phyloP scores from a whole-genome alignment of 768 basidiomycete genomes.

The Scleroderma citrinum region DNA sequence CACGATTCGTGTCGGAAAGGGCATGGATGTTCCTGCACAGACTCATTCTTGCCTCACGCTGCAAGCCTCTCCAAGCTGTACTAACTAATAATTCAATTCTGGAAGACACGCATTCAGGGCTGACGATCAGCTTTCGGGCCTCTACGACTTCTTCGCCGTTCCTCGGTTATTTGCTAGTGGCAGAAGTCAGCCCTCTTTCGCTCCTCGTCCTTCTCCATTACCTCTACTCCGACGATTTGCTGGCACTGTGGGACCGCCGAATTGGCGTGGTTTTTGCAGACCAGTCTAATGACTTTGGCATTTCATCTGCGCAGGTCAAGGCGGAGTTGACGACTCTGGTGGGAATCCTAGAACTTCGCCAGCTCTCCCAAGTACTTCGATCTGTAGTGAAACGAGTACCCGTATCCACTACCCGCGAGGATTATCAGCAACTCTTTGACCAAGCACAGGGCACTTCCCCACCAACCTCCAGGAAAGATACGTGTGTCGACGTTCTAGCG shows the following conservation, averaged over 20 bases:
- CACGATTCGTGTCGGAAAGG: slow-evolving; percentile 40
- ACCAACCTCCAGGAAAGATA: slow-evolving; percentile 1
- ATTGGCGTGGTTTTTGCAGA: slow-evolving; percentile 41
- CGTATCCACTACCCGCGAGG: slow-evolving; percentile 39
- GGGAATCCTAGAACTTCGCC: slow-evolving; percentile 49
- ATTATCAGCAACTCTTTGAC: slow-evolving; percentile 48
- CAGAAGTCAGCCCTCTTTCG: slow-evolving; percentile 57
- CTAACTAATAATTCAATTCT: slow-evolving; percentile 31
- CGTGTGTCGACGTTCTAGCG: slow-evolving; percentile 26
- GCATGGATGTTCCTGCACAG: slow-evolving; percentile 52
- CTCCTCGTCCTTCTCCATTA: slow-evolving; percentile 75
- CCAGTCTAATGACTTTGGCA: slow-evolving; percentile 34
- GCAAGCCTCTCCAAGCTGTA: slow-evolving; percentile 36
- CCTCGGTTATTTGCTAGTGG: slow-evolving; percentile 28
- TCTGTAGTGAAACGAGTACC: slow-evolving; percentile 56
- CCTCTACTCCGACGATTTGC: slow-evolving; percentile 80
- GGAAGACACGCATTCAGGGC: slow-evolving; percentile 22
- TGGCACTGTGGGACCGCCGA: slow-evolving; percentile 81
- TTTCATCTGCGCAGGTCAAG: slow-evolving; percentile 47
- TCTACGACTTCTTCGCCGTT: slow-evolving; percentile 1
- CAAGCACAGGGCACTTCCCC: slow-evolving; percentile 10
- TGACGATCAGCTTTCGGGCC: slow-evolving; percentile 27
- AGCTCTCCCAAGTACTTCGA: slow-evolving; percentile 50
- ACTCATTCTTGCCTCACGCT: slow-evolving; percentile 60
- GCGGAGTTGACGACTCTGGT: slow-evolving; percentile 58